Conservation (phyloP, 768 basidiomycete species). For the Suillus bovinus region DNA sequence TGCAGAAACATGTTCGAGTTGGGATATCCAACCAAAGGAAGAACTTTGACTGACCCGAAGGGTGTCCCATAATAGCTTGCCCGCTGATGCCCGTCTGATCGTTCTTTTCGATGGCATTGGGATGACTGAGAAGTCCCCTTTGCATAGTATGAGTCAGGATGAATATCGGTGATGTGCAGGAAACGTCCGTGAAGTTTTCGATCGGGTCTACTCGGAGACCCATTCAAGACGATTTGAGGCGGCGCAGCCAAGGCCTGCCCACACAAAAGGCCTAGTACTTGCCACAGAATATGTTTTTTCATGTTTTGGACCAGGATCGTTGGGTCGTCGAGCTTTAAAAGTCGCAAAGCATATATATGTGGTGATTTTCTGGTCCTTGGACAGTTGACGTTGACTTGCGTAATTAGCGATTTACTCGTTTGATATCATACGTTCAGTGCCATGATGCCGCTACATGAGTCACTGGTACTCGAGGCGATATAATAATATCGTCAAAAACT, state of each 20-base stretch:
- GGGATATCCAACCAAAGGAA: not conserved
- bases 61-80: slow-evolving; percentile 70
- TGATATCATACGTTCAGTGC: too few species aligned
- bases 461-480: too few species aligned
- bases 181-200: slow-evolving; percentile 69
- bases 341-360: not conserved
- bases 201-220: slow-evolving; percentile 11
- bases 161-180: slow-evolving; percentile 82
- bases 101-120: slow-evolving; percentile 63
- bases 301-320: not conserved
- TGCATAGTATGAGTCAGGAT: slow-evolving; percentile 73
- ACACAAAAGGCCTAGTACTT: slow-evolving; percentile 14
- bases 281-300: slow-evolving; percentile 3
- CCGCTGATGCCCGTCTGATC: slow-evolving; percentile 50
- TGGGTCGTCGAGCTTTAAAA: not conserved
- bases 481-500: not conserved
- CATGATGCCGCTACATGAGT: too few species aligned
- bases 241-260: slow-evolving; percentile 34
- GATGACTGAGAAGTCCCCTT: slow-evolving; percentile 51
- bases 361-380: not conserved
- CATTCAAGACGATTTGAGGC: slow-evolving; percentile 40
- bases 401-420: not conserved
- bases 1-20: slow-evolving; percentile 3
- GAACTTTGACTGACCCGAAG: slow-evolving; percentile 51
- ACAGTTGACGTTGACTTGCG: not conserved